These are phyloP conservation scores for Xerocomellus chrysenteron DNA, from an alignment of 768 basidiomycete species.

Conservation along the genomic window DNA sequence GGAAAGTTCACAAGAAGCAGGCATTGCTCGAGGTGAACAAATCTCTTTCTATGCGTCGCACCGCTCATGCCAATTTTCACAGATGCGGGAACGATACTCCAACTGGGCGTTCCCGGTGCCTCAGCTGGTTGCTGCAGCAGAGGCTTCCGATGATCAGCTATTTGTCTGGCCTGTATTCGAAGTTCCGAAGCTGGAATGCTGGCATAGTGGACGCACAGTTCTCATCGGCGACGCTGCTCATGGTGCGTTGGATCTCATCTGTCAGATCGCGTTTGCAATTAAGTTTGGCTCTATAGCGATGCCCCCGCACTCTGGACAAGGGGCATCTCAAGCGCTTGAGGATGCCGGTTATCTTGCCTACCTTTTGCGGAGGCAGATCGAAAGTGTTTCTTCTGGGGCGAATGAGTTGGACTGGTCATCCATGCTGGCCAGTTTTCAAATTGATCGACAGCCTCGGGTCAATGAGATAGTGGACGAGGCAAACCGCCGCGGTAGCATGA, in stretches of 20 bases:
- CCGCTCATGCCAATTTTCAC: neutral
- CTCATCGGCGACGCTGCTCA: constrained; percentile 35
- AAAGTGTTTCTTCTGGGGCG: neutral
- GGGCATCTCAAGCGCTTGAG: constrained; percentile 32
- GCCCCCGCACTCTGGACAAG: constrained; percentile 34
- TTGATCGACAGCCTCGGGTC: constrained; percentile 24
- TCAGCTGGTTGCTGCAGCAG: constrained; percentile 24
- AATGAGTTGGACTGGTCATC: constrained; percentile 13
- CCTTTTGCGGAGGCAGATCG: constrained; percentile 20
- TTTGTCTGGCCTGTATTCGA: constrained; percentile 32
- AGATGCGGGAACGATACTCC: constrained; percentile 28
- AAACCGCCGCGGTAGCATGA: constrained; percentile 24
- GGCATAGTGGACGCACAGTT: constrained; percentile 27
- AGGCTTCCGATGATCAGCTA: constrained; percentile 11
- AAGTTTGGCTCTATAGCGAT: constrained; percentile 18
- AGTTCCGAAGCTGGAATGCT: constrained; percentile 22
- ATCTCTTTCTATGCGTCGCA: neutral
- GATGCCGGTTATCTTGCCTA: constrained; percentile 32
- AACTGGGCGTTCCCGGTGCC: constrained; percentile 30
- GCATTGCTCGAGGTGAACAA: constrained; percentile 16
- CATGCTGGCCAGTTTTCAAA: constrained; percentile 24
- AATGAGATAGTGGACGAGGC: constrained; percentile 28
- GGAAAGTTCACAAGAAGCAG: constrained; percentile 26
- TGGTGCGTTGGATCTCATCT: constrained; percentile 15
- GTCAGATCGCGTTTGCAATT: neutral